phyloP scores from a whole-genome alignment of 495 filamentous ascomycete genomes.

The Neurospora sp. region DNA sequence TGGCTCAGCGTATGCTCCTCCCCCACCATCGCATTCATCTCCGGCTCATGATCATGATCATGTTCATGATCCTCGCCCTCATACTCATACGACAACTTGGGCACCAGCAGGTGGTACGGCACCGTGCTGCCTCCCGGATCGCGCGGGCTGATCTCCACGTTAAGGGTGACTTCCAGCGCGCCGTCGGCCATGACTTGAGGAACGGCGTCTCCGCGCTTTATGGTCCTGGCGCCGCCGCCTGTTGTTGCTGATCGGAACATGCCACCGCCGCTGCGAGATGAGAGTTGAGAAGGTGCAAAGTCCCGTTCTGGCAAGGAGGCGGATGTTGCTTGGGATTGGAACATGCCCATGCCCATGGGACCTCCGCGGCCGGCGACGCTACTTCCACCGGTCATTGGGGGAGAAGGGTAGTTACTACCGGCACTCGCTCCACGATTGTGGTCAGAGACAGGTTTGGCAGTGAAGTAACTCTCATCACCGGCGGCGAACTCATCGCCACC shows the following conservation, averaged over 20 bases:
- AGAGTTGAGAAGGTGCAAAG: constrained; percentile 6
- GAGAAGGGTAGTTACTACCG: background rate
- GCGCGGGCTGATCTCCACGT: constrained; percentile 73
- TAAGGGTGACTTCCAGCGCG: constrained; percentile 74
- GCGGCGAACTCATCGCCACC: constrained; percentile 20
- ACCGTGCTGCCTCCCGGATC: constrained; percentile 84
- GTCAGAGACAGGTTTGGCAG: constrained; percentile 19
- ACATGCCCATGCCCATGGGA: constrained; percentile 4
- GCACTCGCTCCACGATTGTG: constrained; percentile 1
- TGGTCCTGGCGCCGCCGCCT: constrained; percentile 51
- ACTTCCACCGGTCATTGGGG: constrained; percentile 9
- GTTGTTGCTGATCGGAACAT: constrained; percentile 65
- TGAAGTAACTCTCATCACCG: constrained; percentile 37
- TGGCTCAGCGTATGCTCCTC: constrained; percentile 5
- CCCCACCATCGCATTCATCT: constrained; percentile 2
- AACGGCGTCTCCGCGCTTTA: constrained; percentile 21
- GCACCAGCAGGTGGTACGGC: constrained; percentile 79
- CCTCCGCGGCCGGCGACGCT: background rate
- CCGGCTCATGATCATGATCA: background rate
- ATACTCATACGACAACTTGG: constrained; percentile 52
- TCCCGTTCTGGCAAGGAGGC: constrained; percentile 3
- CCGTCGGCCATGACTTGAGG: constrained; percentile 38
- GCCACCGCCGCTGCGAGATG: background rate
- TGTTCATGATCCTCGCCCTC: constrained; percentile 20
- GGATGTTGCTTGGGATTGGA: background rate